These are phyloP conservation scores for Skeletonema menzelii DNA, from an alignment of 108 stramenopile genomes.

Conservation along the genomic window DNA sequence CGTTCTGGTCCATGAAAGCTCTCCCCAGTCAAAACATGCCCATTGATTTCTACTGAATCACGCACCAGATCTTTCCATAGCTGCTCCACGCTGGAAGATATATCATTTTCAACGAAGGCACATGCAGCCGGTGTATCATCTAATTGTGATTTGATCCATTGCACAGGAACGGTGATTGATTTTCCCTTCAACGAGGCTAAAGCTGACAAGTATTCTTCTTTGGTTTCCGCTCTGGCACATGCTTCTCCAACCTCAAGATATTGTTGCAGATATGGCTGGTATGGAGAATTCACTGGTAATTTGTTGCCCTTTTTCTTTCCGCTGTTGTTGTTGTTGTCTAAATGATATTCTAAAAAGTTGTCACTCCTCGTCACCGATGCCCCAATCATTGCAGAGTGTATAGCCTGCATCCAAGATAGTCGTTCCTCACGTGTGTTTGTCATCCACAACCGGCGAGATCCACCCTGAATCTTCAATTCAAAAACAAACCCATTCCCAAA, in stretches of 20 bases:
- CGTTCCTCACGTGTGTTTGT: constrained; percentile 70
- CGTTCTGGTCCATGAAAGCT: constrained; percentile 74
- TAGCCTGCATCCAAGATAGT: constrained; percentile 74
- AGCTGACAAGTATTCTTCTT: constrained; percentile 58
- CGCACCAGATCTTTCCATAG: constrained; percentile 80
- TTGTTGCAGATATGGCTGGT: constrained; percentile 54
- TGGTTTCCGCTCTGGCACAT: constrained; percentile 51
- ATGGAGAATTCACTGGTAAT: constrained; percentile 47
- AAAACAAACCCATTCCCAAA: constrained; percentile 42
- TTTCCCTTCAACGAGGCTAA: constrained; percentile 35
- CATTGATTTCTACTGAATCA: constrained; percentile 79
- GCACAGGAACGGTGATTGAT: constrained; percentile 67
- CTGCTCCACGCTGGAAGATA: constrained; percentile 62
- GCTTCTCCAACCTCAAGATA: constrained; percentile 58
- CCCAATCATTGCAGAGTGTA: constrained; percentile 81
- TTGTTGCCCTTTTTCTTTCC: constrained; percentile 18
- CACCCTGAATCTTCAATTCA: constrained; percentile 57
- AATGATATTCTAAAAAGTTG: constrained; percentile 47
- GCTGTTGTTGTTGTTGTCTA: constrained; percentile 26
- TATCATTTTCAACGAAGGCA: constrained; percentile 62
- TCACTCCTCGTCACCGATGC: constrained; percentile 69
- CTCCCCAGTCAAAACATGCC: constrained; percentile 60
- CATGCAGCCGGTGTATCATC: constrained; percentile 32
- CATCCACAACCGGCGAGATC: constrained; percentile 76
- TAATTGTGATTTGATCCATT: constrained; percentile 78